A percentile compares a stretch with the other conserved stretches of the same genome.
Conservation (phyloP, 2,329 filamentous ascomycete species). For the Aspergillus piperis region DNA sequence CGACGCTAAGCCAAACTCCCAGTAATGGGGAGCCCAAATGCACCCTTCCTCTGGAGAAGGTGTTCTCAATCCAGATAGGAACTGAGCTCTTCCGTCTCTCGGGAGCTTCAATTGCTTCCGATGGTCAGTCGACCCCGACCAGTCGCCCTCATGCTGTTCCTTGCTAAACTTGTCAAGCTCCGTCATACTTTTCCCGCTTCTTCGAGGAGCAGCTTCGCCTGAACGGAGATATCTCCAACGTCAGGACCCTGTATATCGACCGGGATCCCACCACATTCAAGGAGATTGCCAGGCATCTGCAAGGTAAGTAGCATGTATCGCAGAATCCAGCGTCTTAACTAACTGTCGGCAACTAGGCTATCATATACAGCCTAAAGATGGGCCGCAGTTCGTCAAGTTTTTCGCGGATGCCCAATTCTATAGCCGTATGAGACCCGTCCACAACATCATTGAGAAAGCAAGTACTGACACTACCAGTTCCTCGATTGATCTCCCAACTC, state of each 20-base stretch:
- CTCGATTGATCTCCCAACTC: constrained; percentile 84
- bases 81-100: constrained; percentile 69
- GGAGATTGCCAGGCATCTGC: constrained; percentile 86
- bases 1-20: not conserved
- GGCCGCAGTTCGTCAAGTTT: constrained; percentile 83
- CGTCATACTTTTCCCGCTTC: constrained; percentile 94
- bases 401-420: constrained; percentile 97
- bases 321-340: not conserved
- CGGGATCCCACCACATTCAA: constrained; percentile 85
- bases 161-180: constrained; percentile 66
- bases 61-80: constrained; percentile 71
- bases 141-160: not conserved
- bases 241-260: constrained; percentile 91
- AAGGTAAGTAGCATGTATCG: constrained; percentile 51
- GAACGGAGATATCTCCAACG: constrained; percentile 57
- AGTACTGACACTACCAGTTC: constrained; percentile 60
- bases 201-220: constrained; percentile 78
- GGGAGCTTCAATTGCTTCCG: constrained; percentile 69
- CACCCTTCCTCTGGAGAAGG: constrained; percentile 57
- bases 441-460: no score
- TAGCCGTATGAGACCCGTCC: constrained; percentile 58
- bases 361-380: constrained; percentile 77
- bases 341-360: constrained; percentile 58
- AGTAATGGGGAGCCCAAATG: constrained; percentile 13
- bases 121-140: constrained; percentile 57